phyloP scores from a whole-genome alignment of 2,329 filamentous ascomycete species.

The Xylaria digitata region DNA sequence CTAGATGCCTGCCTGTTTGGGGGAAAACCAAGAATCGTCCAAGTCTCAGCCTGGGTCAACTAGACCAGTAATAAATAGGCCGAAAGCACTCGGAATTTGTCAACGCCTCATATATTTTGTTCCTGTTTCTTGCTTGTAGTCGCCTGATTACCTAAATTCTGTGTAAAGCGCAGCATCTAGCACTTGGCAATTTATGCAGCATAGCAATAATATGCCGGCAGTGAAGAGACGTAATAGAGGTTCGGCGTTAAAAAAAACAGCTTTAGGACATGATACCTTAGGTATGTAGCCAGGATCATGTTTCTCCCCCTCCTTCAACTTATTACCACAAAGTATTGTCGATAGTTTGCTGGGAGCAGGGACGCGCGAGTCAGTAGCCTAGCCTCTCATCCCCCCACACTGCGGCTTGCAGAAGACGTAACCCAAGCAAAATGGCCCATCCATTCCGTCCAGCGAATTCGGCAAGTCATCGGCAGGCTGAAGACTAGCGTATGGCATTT shows the following conservation, averaged over 20 bases:
- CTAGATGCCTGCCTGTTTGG: too few relatives aligned
- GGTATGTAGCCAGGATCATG: neutral
- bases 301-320: neutral
- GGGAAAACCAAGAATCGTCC: too few relatives aligned
- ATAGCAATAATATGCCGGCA: too few relatives aligned
- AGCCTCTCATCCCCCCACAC: constrained; percentile 7
- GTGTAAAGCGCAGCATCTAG: too few relatives aligned
- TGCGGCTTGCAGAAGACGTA: constrained; percentile 15
- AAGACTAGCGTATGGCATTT: constrained; percentile 1
- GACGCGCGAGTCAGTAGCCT: constrained; percentile 19
- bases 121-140: too few relatives aligned
- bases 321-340: neutral
- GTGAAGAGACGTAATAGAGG: too few relatives aligned
- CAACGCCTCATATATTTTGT: too few relatives aligned
- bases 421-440: constrained; percentile 14
- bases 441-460: constrained; percentile 22
- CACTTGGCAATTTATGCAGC: too few relatives aligned
- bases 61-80: too few relatives aligned
- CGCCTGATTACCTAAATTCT: too few relatives aligned
- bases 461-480: constrained; percentile 15
- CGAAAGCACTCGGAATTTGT: too few relatives aligned
- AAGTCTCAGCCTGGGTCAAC: too few relatives aligned
- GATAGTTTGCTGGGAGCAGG: constrained; percentile 14
- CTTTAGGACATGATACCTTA: neutral
- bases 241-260: neutral